Conservation (phyloP, 2,329 filamentous ascomycete genomes). For the Orbilia blumenaviensis region DNA sequence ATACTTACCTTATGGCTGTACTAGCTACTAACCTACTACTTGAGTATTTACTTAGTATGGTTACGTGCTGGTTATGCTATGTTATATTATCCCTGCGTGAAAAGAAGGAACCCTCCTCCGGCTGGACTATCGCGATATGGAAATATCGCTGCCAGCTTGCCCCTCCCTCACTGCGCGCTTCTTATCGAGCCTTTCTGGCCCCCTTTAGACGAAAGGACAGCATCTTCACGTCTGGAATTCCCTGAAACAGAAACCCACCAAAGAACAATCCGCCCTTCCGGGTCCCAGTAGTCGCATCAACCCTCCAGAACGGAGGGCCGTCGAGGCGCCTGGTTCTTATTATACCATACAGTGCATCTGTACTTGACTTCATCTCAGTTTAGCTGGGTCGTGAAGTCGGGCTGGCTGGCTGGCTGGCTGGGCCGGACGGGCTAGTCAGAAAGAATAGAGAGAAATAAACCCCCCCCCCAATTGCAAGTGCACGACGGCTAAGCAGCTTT, state of each 20-base stretch:
- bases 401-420: conserved; percentile 5
- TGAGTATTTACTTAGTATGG: too few relatives aligned
- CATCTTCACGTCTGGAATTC: conserved; percentile 36
- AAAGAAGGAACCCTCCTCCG: conserved; percentile 18
- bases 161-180: conserved; percentile 35
- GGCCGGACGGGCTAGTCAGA: background rate
- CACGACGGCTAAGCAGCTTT: too few relatives aligned
- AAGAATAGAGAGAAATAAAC: too few relatives aligned
- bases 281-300: background rate
- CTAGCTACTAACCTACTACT: too few relatives aligned
- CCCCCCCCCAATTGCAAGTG: too few relatives aligned
- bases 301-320: conserved; percentile 2
- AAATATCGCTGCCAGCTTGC: background rate
- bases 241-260: conserved; percentile 24
- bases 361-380: too few relatives aligned
- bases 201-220: conserved; percentile 46
- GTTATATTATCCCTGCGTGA: conserved; percentile 2
- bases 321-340: background rate
- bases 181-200: conserved; percentile 39
- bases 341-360: too few relatives aligned
- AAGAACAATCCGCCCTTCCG: conserved; percentile 19
- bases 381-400: too few relatives aligned
- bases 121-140: conserved; percentile 51
- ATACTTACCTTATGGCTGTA: too few relatives aligned
- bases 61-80: too few relatives aligned